Conservation (phyloP, 2,329 filamentous ascomycete species). For the Aspergillus pseudotamarii region DNA sequence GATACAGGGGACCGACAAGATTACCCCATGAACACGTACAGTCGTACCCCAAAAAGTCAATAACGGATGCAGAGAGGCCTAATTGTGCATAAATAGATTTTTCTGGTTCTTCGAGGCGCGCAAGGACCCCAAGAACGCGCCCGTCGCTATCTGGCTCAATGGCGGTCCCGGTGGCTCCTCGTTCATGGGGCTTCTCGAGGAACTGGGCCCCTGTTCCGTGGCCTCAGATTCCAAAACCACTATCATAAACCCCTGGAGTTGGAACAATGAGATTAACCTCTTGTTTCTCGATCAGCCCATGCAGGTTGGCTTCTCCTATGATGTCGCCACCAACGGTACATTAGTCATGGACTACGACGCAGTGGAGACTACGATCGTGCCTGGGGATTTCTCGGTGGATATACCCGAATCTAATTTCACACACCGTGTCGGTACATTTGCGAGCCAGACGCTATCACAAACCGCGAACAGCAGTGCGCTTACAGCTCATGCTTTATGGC, state of each 20-base stretch:
- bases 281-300: conserved; percentile 71
- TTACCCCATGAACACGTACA: conserved; percentile 59
- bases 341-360: conserved; percentile 27
- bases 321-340: conserved; percentile 45
- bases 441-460: conserved; percentile 46
- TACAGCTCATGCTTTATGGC: conserved; percentile 59
- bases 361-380: conserved; percentile 26
- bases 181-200: conserved; percentile 59
- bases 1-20: conserved; percentile 46
- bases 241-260: conserved; percentile 61
- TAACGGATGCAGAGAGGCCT: not conserved
- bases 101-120: conserved; percentile 68
- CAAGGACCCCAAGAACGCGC: conserved; percentile 55
- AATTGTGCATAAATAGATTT: conserved; percentile 38
- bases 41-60: not conserved
- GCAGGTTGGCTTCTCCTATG: conserved; percentile 62
- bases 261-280: conserved; percentile 67
- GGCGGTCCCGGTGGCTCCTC: conserved; percentile 64
- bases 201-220: conserved; percentile 57
- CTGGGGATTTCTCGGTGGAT: conserved; percentile 25
- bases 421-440: conserved; percentile 56
- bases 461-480: conserved; percentile 56
- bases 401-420: conserved; percentile 53
- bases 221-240: conserved; percentile 56
- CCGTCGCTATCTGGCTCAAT: conserved; percentile 64